phyloP scores from a whole-genome alignment of 345 rosid genomes.

The Camelina neglecta region DNA sequence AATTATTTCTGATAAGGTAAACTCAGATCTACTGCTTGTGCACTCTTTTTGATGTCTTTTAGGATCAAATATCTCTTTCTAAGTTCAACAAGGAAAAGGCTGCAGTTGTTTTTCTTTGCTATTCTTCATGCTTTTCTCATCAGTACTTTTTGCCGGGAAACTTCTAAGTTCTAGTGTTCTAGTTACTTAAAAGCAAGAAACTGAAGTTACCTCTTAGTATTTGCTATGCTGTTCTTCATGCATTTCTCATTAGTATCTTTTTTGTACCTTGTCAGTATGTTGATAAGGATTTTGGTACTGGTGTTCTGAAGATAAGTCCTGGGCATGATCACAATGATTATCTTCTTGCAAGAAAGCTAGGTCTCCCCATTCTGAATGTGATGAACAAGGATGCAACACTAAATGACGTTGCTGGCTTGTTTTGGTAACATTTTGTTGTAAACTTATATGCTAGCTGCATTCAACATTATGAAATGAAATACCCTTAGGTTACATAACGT shows the following conservation, averaged over 20 bases:
- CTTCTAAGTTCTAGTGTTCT: conserved; percentile 23
- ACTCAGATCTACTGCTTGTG: conserved; percentile 28
- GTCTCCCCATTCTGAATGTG: conserved; percentile 94
- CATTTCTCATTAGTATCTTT: conserved; percentile 32
- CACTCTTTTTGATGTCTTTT: conserved; percentile 12
- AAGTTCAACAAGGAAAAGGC: conserved; percentile 22
- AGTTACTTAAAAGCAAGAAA: conserved; percentile 23
- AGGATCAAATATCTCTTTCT: conserved; percentile 9
- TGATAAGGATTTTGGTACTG: conserved; percentile 98
- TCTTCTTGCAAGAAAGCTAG: conserved; percentile 93
- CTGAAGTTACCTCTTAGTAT: conserved; percentile 19
- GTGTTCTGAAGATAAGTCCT: conserved; percentile 98
- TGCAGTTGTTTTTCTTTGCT: not conserved
- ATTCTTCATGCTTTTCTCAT: conserved; percentile 12
- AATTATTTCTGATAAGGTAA: conserved; percentile 86
- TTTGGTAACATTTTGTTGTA: conserved; percentile 55
- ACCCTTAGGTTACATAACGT: conserved; percentile 28
- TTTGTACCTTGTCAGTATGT: conserved; percentile 66
- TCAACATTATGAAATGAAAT: conserved; percentile 15
- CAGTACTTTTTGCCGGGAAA: not conserved
- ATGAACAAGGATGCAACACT: conserved; percentile 98
- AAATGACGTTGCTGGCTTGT: conserved; percentile 94
- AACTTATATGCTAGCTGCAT: conserved; percentile 29
- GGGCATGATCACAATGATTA: conserved; percentile 99
- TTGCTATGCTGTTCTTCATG: conserved; percentile 9